Conservation (phyloP, 2,329 filamentous ascomycete species). For the Zasmidium cellare region DNA sequence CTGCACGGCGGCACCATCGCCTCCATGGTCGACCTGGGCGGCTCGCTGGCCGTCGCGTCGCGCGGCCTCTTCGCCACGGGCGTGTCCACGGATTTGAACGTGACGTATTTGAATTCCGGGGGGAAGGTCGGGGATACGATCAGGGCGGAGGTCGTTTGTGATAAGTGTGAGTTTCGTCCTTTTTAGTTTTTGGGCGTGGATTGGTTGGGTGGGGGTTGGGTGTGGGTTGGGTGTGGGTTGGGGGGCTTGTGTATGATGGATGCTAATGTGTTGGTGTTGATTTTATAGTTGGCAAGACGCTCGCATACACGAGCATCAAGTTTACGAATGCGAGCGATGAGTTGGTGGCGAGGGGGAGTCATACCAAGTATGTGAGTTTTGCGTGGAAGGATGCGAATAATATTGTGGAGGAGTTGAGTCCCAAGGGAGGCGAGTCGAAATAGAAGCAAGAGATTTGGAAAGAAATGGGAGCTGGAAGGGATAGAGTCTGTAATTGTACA, state of each 20-base stretch:
- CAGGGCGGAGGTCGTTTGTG: conserved; percentile 59
- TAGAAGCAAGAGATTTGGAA: no score
- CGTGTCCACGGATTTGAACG: conserved; percentile 66
- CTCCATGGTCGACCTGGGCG: conserved; percentile 69
- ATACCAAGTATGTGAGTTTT: conserved; percentile 60
- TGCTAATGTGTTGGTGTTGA: neutral
- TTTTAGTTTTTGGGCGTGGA: neutral
- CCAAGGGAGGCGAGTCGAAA: conserved; percentile 19
- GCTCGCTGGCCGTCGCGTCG: conserved; percentile 66
- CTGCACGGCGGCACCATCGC: conserved; percentile 79
- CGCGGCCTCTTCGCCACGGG: conserved; percentile 65
- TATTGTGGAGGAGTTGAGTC: conserved; percentile 58
- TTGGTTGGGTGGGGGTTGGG: neutral
- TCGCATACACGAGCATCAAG: conserved; percentile 63
- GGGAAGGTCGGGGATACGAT: conserved; percentile 60
- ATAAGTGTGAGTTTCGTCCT: conserved; percentile 54
- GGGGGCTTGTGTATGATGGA: neutral
- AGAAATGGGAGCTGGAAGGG: no score
- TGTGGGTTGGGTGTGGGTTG: neutral
- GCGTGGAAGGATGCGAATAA: conserved; percentile 66
- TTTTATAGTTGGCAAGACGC: conserved; percentile 60
- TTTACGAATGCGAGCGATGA: conserved; percentile 62
- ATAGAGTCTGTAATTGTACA: no score
- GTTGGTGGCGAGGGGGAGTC: conserved; percentile 64
- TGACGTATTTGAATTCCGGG: conserved; percentile 65